phyloP scores from a whole-genome alignment of 2,329 filamentous ascomycete species.

The Fusarium pininemorale region DNA sequence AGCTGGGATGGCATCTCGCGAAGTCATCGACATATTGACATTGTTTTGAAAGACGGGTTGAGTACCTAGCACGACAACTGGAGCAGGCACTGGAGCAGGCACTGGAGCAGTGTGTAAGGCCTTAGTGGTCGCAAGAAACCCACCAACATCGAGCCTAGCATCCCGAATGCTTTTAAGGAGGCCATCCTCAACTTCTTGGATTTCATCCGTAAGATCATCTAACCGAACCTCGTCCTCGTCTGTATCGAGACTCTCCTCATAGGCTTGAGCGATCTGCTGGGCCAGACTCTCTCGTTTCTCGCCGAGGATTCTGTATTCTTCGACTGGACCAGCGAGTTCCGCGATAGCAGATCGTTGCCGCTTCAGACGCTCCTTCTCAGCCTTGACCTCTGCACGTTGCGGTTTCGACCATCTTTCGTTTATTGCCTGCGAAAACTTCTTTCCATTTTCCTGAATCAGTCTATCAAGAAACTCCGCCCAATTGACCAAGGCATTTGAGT shows the following conservation, averaged over 20 bases:
- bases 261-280: slow-evolving; percentile 59
- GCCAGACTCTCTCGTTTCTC: slow-evolving; percentile 57
- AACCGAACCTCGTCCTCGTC: slow-evolving; percentile 61
- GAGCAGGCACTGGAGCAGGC: slow-evolving; percentile 2
- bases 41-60: slow-evolving; percentile 49
- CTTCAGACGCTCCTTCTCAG: slow-evolving; percentile 58
- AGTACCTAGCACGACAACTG: slow-evolving; percentile 55
- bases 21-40: slow-evolving; percentile 47
- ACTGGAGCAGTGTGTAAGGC: slow-evolving; percentile 19
- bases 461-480: slow-evolving; percentile 52
- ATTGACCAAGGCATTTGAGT: slow-evolving; percentile 46
- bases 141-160: slow-evolving; percentile 57
- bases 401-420: slow-evolving; percentile 57
- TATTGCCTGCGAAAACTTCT: slow-evolving; percentile 59
- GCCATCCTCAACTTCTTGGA: slow-evolving; percentile 55
- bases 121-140: slow-evolving; percentile 47
- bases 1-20: slow-evolving; percentile 46
- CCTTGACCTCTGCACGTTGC: slow-evolving; percentile 57
- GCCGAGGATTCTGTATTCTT: slow-evolving; percentile 53
- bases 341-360: slow-evolving; percentile 57
- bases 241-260: slow-evolving; percentile 60
- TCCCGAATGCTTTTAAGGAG: slow-evolving; percentile 54
- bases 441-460: slow-evolving; percentile 57
- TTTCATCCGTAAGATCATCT: slow-evolving; percentile 57
- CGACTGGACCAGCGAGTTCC: slow-evolving; percentile 52